phyloP scores from a whole-genome alignment of 768 basidiomycete genomes.

The Kwoniella pini region DNA sequence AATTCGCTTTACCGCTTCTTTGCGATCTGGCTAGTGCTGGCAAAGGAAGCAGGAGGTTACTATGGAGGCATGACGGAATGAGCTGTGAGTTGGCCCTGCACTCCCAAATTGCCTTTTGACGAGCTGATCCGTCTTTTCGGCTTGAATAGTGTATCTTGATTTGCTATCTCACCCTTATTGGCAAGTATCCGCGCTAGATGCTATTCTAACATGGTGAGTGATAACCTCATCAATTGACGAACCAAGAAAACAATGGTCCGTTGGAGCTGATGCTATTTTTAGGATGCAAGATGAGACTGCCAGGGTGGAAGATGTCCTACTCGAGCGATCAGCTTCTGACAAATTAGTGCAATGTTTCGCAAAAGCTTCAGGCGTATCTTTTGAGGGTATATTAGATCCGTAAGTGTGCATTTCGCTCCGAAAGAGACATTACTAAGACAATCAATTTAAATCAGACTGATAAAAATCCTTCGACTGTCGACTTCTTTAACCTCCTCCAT shows the following conservation, averaged over 20 bases:
- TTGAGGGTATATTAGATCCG: conserved; percentile 53
- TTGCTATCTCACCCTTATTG: conserved; percentile 54
- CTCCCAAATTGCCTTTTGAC: not conserved
- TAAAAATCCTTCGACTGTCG: conserved; percentile 86
- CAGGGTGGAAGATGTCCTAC: conserved; percentile 83
- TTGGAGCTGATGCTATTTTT: not conserved
- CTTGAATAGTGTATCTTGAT: conserved; percentile 50
- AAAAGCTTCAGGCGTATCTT: conserved; percentile 44
- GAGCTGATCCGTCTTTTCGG: not conserved
- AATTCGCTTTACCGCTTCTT: conserved; percentile 93
- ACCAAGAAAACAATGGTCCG: not conserved
- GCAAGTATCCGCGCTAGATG: conserved; percentile 63
- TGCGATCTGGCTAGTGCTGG: conserved; percentile 95
- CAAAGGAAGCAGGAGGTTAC: conserved; percentile 80
- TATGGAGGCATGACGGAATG: conserved; percentile 95
- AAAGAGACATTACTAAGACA: not conserved
- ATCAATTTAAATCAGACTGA: conserved; percentile 55
- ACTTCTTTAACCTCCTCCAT: conserved; percentile 71
- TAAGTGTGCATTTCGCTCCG: conserved; percentile 21
- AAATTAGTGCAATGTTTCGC: conserved; percentile 77
- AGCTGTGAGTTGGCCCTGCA: conserved; percentile 38
- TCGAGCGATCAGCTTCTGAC: conserved; percentile 80
- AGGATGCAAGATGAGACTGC: conserved; percentile 96
- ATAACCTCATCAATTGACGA: not conserved
- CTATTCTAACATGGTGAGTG: conserved; percentile 80